phyloP scores from a whole-genome alignment of 371 early-diverging fungal species.

The Blakeslea trispora region DNA sequence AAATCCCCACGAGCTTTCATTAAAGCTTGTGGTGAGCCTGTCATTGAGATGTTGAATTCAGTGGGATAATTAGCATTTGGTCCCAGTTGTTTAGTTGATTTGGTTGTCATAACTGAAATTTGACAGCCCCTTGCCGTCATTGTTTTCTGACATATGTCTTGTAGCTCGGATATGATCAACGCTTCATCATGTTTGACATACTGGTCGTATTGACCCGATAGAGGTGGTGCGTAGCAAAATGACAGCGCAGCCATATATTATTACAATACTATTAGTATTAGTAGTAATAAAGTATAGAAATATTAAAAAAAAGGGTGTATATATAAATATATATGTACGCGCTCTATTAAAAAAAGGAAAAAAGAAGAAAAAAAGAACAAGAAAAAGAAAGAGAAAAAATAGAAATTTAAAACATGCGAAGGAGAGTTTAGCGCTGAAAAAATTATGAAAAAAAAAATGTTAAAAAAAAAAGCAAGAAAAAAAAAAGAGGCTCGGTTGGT shows the following conservation, averaged over 20 bases:
- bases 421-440: constrained; percentile 20
- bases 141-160: constrained; percentile 24
- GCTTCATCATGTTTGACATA: constrained; percentile 15
- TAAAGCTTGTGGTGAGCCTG: constrained; percentile 21
- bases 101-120: constrained; percentile 19
- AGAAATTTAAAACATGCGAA: constrained; percentile 22
- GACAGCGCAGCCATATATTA: constrained; percentile 26
- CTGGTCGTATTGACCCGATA: constrained; percentile 26
- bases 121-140: constrained; percentile 24
- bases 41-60: constrained; percentile 28
- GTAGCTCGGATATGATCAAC: constrained; percentile 9
- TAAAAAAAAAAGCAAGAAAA: constrained; percentile 12
- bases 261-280: neutral
- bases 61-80: neutral
- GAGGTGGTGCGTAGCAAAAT: constrained; percentile 31
- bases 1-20: constrained; percentile 35
- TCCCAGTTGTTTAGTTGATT: constrained; percentile 9
- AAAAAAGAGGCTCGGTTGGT: constrained; percentile 16
- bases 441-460: constrained; percentile 12
- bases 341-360: constrained; percentile 2
- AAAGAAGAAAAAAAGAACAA: constrained; percentile 4
- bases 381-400: constrained; percentile 10
- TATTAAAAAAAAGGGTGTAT: neutral
- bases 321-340: neutral
- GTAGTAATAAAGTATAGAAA: constrained; percentile 1